phyloP scores from a whole-genome alignment of 108 stramenopile genomes.

The Cyclotella distinguenda region DNA sequence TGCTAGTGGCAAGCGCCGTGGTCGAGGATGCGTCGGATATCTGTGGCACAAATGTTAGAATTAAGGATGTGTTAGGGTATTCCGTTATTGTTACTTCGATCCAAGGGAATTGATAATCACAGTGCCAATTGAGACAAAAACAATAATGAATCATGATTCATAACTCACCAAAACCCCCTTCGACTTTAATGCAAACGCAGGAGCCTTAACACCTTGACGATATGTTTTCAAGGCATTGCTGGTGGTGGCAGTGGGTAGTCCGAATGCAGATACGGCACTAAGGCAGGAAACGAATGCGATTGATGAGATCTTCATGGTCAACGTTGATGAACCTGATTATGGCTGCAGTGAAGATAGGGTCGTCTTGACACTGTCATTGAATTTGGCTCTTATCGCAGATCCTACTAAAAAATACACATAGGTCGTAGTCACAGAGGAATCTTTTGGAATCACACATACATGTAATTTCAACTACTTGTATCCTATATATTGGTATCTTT shows the following conservation, averaged over 20 bases:
- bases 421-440: too few relatives aligned
- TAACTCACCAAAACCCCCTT: constrained; percentile 43
- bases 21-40: background rate
- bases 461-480: too few relatives aligned
- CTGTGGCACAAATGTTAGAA: background rate
- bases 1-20: constrained; percentile 14
- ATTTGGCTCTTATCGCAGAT: too few relatives aligned
- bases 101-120: too few relatives aligned
- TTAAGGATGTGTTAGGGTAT: too few relatives aligned
- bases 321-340: background rate
- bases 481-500: too few relatives aligned
- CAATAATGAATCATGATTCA: background rate
- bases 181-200: constrained; percentile 6
- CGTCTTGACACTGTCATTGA: background rate
- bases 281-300: constrained; percentile 55
- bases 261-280: constrained; percentile 72
- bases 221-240: constrained; percentile 24
- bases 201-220: constrained; percentile 15
- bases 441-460: too few relatives aligned
- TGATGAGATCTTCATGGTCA: constrained; percentile 68
- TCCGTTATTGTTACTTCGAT: too few relatives aligned
- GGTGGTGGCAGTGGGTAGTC: constrained; percentile 39
- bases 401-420: too few relatives aligned
- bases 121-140: background rate
- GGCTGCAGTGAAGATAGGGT: background rate